Percentiles rank a stretch among this genome's conserved stretches.
phyloP scores from a whole-genome alignment of 352 stramenopile genomes.

The Phytophthora crassamura region DNA sequence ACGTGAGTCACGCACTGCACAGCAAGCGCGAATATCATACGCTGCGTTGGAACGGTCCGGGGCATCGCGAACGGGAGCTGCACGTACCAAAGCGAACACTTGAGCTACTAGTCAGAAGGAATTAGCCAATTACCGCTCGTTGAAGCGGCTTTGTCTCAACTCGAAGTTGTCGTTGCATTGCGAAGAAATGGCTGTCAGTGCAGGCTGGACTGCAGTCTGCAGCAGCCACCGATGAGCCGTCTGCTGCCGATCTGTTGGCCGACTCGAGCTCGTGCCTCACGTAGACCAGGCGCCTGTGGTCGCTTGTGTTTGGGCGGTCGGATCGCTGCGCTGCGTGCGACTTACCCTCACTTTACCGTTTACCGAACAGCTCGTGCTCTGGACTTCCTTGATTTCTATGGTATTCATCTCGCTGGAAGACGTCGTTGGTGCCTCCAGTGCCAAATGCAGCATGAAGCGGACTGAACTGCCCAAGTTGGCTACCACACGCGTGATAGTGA shows the following conservation, averaged over 20 bases:
- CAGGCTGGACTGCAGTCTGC: not conserved
- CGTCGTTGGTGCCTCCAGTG: constrained; percentile 40
- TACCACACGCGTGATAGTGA: constrained; percentile 68
- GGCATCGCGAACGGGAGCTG: constrained; percentile 14
- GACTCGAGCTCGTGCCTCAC: constrained; percentile 2
- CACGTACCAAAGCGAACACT: not conserved
- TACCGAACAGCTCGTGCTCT: not conserved
- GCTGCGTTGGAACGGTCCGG: constrained; percentile 22
- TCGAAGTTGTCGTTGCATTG: constrained; percentile 38
- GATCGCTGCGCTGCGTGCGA: constrained; percentile 13
- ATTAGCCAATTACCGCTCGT: constrained; percentile 15
- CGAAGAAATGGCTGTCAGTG: constrained; percentile 17
- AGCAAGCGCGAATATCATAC: constrained; percentile 32
- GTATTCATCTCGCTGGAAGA: constrained; percentile 84
- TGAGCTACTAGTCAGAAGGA: constrained; percentile 27
- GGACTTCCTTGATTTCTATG: constrained; percentile 39
- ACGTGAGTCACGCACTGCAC: too few species aligned
- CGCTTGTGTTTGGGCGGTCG: constrained; percentile 16
- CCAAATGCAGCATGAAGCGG: constrained; percentile 24
- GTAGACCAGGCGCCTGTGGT: constrained; percentile 7
- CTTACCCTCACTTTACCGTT: constrained; percentile 27
- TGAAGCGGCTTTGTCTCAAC: constrained; percentile 32
- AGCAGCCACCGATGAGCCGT: constrained; percentile 15
- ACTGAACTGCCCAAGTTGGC: constrained; percentile 17
- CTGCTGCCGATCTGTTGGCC: constrained; percentile 23